Base-by-base conservation (phyloP, 352 stramenopile genomes). In the Blastocystis hominis region DNA sequence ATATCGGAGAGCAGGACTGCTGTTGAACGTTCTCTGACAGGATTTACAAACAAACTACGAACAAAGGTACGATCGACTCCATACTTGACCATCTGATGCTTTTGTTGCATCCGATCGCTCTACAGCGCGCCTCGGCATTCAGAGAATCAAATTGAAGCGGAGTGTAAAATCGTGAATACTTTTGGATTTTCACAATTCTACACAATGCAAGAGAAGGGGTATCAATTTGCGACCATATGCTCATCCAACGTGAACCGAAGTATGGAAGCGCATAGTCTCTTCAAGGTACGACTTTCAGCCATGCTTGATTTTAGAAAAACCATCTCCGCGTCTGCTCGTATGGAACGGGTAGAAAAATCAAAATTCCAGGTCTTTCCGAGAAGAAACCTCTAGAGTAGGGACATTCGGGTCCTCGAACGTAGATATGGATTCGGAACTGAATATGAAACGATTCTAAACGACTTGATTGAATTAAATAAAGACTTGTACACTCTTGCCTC, bases 211-310 rank as follows among this genome's bases (percentile, higher is more conserved):
- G 40, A 20, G 55, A 68, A 68, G 15, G 72, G 72, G 34, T 84
- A 84, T 84, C n/a, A 30, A 64, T 84, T 84, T 69, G 72, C 72
- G 24, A 84, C 54, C 44, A 84, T 84, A 66, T 84, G 72, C 20
- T 84, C 72, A 47, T 66, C 47, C 13, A 84, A 84, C 46, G 72
- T 84, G 72, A 84, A 84, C 62, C 72, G 72, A 50, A 84, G 72
- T 84, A 84, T 84, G 72, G 72, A 63, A n/a, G 72, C 72, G 53
- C 72, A 84, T 30, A 53, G 62, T 69, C 30, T 84, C 17, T 64
- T 84, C 36, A 38, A 68, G 62, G 72, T 76, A n/a, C 54, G 30
- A 56, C 3, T 42, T 69, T 7, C 54, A 20, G 17, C n/a, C 9
- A 7, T 44, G 44, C 46, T 84, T 24, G 34, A 38, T 30, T 13